Evolutionary conservation across 169 alveolate species (phyloP), one percentile per base, ranked within the genome.

Genomic region (Cystoisospora suis): DNA sequence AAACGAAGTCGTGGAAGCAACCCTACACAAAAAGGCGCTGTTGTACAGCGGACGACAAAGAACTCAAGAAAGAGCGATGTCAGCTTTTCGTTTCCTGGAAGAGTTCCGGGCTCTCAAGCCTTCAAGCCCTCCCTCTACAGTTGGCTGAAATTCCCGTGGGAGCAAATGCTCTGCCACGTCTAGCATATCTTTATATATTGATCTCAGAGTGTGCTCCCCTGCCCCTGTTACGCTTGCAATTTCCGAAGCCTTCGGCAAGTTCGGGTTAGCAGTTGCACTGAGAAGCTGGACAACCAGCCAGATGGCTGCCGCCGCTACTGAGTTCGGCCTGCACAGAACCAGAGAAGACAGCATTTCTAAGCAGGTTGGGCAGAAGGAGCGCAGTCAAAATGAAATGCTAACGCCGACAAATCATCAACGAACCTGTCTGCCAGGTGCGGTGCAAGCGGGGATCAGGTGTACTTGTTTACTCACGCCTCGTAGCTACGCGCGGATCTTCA

Each of bases 291-390:
- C 93, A 20, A 81, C 89, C 4, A 93, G 88, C 81, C 87, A 93
- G 23, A 93, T 93, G 29, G 95, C 95, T 34, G 94, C 95, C 20
- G 95, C 95, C 2, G 95, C 95, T 6, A 93, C 80, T 44, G 89
- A 83, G 61, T 58, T 58, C 7, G 83, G 83, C 32, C 83, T 72
- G 83, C 83, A 36, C 3, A 40, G 15, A 1, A 72, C 36, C 15
- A 12, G 40, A 61, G 29, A 29, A 12, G 15, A 23, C 38, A 23
- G 45, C 7, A 32, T 29, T n/a, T n/a, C n/a, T n/a, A n/a, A n/a
- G n/a, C n/a, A n/a, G n/a, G n/a, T n/a, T n/a, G n/a, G n/a, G n/a
- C n/a, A n/a, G n/a, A n/a, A n/a, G n/a, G n/a, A n/a, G n/a, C n/a
- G n/a, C n/a, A n/a, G n/a, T n/a, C n/a, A n/a, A n/a, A n/a, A n/a